Base-by-base conservation (phyloP, 2,329 filamentous ascomycete genomes). In the Polychaeton citri region DNA sequence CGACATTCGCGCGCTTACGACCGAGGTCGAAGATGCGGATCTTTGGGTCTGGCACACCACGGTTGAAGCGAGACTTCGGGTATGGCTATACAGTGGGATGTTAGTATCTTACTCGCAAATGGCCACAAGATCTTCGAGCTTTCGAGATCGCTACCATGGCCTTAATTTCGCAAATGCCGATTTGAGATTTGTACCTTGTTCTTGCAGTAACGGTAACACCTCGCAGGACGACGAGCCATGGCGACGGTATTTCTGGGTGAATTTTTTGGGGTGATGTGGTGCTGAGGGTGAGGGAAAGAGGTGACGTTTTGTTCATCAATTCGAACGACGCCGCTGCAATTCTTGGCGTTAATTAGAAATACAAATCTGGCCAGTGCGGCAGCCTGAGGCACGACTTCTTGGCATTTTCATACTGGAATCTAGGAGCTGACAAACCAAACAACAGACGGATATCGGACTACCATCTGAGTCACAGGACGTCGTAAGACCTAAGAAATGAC, bases 61-160 rank as follows among this genome's bases (percentile, higher is more conserved):
- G 87, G 83, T 98, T 98, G 83, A 96, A 98, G 61, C 90, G 85
- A 59, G 87, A 95, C 82, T 98, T 98, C 59, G 90, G 90, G 72
- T 95, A 96, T 68, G 88, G 85, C 81, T 90, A 34, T 37, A 46
- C 38, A 33, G 40, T 34, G 47, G 32, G 16, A 38, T 45, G 43
- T 52, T 46, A 65, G 55, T 52, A 42, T 42, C n/a, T 36, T 39
- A 13, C 12, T 32, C 30, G 4, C 12, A 32, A 12, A 13, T 12
- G 10, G 12, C 18, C 12, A 4, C 5, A 12, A 12, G n/a, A 10
- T 32, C 30, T 3, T 16, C 30, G 9, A 10, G 12, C 17, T 32
- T 10, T 12, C 4, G 10, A 32, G 13, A 32, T 32, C 9, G 30
- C 30, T 19, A 9, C 17, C 30, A 16, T 16, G 10, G 13, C 21